Conservation (phyloP, 2,329 filamentous ascomycete genomes). For the Coniochaeta hoffmannii region DNA sequence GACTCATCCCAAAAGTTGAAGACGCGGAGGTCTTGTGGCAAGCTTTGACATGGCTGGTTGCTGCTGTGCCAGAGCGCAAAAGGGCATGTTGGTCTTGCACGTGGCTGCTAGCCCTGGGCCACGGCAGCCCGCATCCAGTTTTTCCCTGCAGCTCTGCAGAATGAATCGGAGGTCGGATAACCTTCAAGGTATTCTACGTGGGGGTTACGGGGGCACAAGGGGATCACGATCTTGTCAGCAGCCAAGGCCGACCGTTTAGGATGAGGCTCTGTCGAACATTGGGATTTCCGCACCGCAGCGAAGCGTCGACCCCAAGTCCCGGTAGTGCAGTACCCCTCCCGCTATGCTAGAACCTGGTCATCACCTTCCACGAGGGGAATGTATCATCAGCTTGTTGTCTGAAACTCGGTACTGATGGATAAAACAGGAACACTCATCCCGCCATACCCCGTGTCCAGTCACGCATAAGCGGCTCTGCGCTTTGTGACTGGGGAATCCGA, state of each 20-base stretch:
- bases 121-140: too few species aligned
- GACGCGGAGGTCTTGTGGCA: too few species aligned
- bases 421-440: not conserved
- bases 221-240: not conserved
- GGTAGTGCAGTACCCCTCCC: not conserved
- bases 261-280: not conserved
- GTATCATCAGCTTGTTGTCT: not conserved
- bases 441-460: not conserved
- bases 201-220: not conserved
- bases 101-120: too few species aligned
- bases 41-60: too few species aligned
- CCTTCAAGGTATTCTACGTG: too few species aligned
- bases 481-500: not conserved
- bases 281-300: not conserved
- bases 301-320: not conserved
- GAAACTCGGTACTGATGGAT: not conserved
- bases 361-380: not conserved
- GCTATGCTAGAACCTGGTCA: not conserved
- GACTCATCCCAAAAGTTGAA: too few species aligned
- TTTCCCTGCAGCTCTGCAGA: too few species aligned
- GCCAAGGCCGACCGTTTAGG: not conserved
- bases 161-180: too few species aligned
- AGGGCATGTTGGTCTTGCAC: too few species aligned
- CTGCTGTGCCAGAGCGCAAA: too few species aligned
- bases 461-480: not conserved